These are phyloP conservation scores for Aureobasidium sp. DNA, from an alignment of 2,329 filamentous ascomycete genomes.

Conservation along the genomic window DNA sequence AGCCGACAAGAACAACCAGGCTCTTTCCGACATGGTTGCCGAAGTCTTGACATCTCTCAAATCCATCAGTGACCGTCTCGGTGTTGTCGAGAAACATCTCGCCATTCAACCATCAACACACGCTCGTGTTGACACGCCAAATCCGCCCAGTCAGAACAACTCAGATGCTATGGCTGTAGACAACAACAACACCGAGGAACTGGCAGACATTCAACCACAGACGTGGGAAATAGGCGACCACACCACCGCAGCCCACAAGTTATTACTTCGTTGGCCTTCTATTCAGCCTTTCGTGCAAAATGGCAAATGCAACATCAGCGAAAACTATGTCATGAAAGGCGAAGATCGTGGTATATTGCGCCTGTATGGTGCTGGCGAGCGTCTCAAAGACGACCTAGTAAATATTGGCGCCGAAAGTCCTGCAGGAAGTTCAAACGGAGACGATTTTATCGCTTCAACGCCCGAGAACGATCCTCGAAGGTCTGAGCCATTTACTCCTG, in stretches of 20 bases:
- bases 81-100: slow-evolving; percentile 22
- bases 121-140: slow-evolving; percentile 12
- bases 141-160: slow-evolving; percentile 2
- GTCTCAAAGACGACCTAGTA: slow-evolving; percentile 30
- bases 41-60: slow-evolving; percentile 42
- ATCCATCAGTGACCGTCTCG: slow-evolving; percentile 27
- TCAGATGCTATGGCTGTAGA: slow-evolving; percentile 7
- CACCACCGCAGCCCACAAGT: slow-evolving; percentile 78
- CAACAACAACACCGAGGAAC: not conserved
- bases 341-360: slow-evolving; percentile 32
- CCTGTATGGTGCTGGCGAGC: slow-evolving; percentile 33
- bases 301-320: slow-evolving; percentile 8
- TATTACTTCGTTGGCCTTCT: slow-evolving; percentile 59
- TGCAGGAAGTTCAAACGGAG: slow-evolving; percentile 33
- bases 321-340: slow-evolving; percentile 32
- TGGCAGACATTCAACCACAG: not conserved
- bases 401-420: slow-evolving; percentile 33
- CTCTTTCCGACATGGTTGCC: slow-evolving; percentile 28
- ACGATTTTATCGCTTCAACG: slow-evolving; percentile 31
- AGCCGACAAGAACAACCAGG: slow-evolving; percentile 37
- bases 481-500: slow-evolving; percentile 31
- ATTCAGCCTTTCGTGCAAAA: slow-evolving; percentile 22
- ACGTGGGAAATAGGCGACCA: slow-evolving; percentile 54
- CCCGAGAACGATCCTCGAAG: slow-evolving; percentile 32
- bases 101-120: not conserved